Percentiles rank a stretch among this genome's conserved stretches.
Conservation (phyloP, 2,329 filamentous ascomycete genomes). For the Colletotrichum sp. region DNA sequence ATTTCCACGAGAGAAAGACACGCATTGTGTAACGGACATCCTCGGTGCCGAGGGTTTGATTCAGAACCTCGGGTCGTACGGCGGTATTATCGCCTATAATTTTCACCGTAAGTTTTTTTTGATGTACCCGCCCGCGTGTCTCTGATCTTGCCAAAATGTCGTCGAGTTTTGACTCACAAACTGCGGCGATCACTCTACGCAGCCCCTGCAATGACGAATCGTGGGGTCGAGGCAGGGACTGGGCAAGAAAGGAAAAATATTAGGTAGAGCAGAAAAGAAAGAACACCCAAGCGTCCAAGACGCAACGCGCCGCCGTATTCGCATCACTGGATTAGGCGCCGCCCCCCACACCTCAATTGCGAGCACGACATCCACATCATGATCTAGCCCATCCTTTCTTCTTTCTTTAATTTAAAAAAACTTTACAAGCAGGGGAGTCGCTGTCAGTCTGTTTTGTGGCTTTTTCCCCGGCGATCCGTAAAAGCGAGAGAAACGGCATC, state of each 20-base stretch:
- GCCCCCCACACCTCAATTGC: neutral
- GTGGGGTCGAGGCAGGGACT: neutral
- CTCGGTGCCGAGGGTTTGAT: neutral
- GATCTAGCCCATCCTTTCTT: neutral
- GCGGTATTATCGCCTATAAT: neutral
- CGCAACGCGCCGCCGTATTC: neutral
- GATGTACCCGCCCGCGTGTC: neutral
- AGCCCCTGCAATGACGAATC: constrained; percentile 1
- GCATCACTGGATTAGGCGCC: neutral
- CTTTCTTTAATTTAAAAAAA: neutral
- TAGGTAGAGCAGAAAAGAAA: neutral
- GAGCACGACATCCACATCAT: neutral
- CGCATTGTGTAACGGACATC: neutral
- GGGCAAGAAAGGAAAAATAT: neutral
- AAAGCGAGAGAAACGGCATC: neutral
- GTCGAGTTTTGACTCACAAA: neutral
- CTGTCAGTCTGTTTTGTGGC: neutral
- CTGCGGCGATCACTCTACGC: neutral
- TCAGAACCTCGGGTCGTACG: neutral
- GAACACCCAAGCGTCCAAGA: neutral
- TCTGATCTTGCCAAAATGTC: neutral
- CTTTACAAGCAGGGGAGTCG: neutral
- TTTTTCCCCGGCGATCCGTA: neutral
- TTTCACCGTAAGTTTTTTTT: neutral
- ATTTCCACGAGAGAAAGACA: neutral